phyloP scores from a whole-genome alignment of 129 eudicot species.

The Centaurea solstitialis region DNA sequence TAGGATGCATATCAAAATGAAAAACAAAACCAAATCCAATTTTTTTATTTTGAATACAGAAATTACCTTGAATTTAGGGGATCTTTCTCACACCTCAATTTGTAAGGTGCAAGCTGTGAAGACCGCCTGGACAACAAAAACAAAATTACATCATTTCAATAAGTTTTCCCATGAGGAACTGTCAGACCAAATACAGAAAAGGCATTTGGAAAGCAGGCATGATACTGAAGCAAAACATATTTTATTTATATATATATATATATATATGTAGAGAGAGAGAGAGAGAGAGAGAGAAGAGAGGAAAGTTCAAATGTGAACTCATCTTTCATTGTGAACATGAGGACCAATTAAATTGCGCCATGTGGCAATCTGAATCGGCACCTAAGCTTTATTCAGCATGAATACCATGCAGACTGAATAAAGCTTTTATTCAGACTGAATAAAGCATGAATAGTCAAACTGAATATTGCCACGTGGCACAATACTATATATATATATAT shows the following conservation, averaged over 20 bases:
- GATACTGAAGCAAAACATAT: neutral
- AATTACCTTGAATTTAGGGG: slow-evolving; percentile 85
- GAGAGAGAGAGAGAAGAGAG: too few species aligned
- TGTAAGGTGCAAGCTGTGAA: slow-evolving; percentile 67
- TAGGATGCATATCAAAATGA: neutral
- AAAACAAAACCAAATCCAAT: neutral
- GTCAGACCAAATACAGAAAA: neutral
- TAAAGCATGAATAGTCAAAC: too few species aligned
- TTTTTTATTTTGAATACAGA: neutral
- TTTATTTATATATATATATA: neutral
- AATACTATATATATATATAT: too few species aligned
- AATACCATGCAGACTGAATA: too few species aligned
- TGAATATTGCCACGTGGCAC: too few species aligned
- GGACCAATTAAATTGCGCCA: too few species aligned
- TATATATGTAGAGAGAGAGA: too few species aligned
- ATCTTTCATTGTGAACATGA: too few species aligned
- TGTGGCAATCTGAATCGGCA: too few species aligned
- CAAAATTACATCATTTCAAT: slow-evolving; percentile 5
- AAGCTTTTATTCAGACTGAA: too few species aligned
- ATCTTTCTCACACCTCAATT: slow-evolving; percentile 92
- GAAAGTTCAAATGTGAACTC: too few species aligned
- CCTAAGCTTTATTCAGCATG: too few species aligned
- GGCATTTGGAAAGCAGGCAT: neutral
- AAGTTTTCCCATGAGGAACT: neutral
- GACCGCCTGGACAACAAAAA: slow-evolving; percentile 56